Evolutionary conservation across 495 filamentous ascomycete genomes (phyloP), one percentile per base, ranked within the genome.

Genomic region (Podospora anserina): DNA sequence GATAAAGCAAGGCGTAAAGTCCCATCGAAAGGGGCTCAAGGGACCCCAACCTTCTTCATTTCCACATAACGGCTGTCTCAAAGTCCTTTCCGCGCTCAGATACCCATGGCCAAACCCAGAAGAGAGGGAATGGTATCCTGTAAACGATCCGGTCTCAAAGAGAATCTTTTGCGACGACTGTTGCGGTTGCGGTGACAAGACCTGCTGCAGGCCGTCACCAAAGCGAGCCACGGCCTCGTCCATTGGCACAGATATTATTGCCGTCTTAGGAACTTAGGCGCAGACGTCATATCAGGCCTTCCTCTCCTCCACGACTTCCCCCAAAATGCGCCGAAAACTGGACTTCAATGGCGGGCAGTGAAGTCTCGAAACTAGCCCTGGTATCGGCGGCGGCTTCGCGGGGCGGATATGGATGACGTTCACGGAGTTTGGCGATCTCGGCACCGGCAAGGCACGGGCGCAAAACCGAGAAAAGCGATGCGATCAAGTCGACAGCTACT

Each of bases 31-130:
- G 20, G 87, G 87, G 77, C 92, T 95, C 72, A 99, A 67, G 19
- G 96, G 96, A 13, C 96, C 96, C 95, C 95, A 99, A 75, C 96
- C 96, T 79, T 97, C 94, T 44, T 82, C 79, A 80, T 96, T 92
- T 72, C 89, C 86, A 79, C 94, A 97, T 79, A 97, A 84, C 34
- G 90, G 88, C 75, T 95, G 90, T 60, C 73, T 75, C 68, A 77
- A 76, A 58, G 73, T 61, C 56, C 69, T 68, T 5, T 75, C 76
- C 5, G 84, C 81, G 57, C 71, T 78, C 32, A 87, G 78, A 71
- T 87, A 87, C 28, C 78, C 78, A 60, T 72, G 76, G 16, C 80
- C 80, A 11, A 85, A 78, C 63, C 78, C 75, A 60, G 57, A 56
- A 0, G 73, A 64, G 18, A 77, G 70, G 18, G 76, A 72, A 57